Evolutionary conservation across 2,329 filamentous ascomycete genomes (phyloP).

Genomic region (Cladobotryum mycophilum): DNA sequence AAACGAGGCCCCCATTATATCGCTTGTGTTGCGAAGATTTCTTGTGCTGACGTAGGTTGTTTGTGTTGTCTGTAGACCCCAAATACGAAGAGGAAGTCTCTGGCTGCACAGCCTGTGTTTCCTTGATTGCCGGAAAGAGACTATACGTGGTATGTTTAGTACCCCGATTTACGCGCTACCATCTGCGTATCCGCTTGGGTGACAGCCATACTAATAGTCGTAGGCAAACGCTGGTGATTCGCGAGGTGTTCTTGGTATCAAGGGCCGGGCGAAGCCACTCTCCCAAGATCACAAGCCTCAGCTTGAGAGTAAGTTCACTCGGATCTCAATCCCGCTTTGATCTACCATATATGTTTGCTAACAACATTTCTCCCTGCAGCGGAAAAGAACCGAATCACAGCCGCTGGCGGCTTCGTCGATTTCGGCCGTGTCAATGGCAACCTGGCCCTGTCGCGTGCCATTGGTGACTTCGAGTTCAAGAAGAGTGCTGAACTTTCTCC

Average conservation of each 20-base stretch:
- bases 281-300: slow-evolving; percentile 99
- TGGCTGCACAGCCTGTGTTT: slow-evolving; percentile 91
- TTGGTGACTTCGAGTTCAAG: slow-evolving; percentile 99
- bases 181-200: not conserved
- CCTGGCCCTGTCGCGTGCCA: slow-evolving; percentile 89
- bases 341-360: slow-evolving; percentile 7
- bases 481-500: slow-evolving; percentile 94
- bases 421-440: slow-evolving; percentile 99
- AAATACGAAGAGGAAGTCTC: slow-evolving; percentile 97
- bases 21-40: not conserved
- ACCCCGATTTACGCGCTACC: slow-evolving; percentile 2
- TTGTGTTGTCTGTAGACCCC: slow-evolving; percentile 57
- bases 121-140: slow-evolving; percentile 81
- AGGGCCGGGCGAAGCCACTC: slow-evolving; percentile 91
- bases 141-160: slow-evolving; percentile 79
- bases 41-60: not conserved
- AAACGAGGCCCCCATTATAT: slow-evolving; percentile 6
- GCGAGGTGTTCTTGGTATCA: slow-evolving; percentile 88
- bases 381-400: slow-evolving; percentile 93
- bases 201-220: not conserved
- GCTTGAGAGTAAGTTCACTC: slow-evolving; percentile 69
- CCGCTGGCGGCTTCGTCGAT: slow-evolving; percentile 94
- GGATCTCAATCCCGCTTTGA: not conserved
- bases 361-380: slow-evolving; percentile 43
- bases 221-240: slow-evolving; percentile 97